phyloP scores from a whole-genome alignment of 225 moss, liverwort and hornwort genomes.

The Marchantia paleacea region DNA sequence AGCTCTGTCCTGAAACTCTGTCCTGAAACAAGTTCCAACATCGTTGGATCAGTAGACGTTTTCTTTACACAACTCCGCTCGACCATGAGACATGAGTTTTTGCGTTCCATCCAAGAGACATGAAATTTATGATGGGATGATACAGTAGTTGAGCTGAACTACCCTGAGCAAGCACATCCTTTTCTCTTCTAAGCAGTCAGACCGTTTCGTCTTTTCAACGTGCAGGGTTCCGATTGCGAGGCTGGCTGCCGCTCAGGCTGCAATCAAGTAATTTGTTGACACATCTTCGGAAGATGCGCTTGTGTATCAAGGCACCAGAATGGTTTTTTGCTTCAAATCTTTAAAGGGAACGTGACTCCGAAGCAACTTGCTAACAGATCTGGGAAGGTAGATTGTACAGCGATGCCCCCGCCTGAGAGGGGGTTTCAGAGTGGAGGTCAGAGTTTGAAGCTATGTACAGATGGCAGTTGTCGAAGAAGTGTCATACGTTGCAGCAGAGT shows the following conservation, averaged over 20 bases:
- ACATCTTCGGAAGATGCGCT: neutral
- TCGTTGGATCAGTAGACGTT: no score
- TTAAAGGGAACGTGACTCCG: neutral
- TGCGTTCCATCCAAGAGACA: no score
- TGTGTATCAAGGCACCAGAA: neutral
- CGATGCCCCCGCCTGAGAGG: neutral
- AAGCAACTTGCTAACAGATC: neutral
- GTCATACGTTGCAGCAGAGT: neutral
- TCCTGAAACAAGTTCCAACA: no score
- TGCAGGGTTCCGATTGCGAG: slow-evolving; percentile 94
- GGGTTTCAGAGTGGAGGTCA: no score
- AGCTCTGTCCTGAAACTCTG: no score
- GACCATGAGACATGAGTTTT: no score
- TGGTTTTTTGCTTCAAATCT: neutral
- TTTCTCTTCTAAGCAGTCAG: neutral
- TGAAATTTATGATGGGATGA: no score
- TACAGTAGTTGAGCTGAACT: no score
- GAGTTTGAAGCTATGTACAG: slow-evolving; percentile 3
- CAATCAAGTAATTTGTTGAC: slow-evolving; percentile 28
- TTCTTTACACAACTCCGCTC: no score
- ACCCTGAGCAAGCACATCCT: no score
- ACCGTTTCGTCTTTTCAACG: neutral
- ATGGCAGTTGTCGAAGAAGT: slow-evolving; percentile 1
- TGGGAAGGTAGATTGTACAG: neutral
- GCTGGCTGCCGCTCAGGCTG: slow-evolving; percentile 92